Base-by-base conservation (phyloP, 805 yeast species). In the Kazachstania kunashirensis region DNA sequence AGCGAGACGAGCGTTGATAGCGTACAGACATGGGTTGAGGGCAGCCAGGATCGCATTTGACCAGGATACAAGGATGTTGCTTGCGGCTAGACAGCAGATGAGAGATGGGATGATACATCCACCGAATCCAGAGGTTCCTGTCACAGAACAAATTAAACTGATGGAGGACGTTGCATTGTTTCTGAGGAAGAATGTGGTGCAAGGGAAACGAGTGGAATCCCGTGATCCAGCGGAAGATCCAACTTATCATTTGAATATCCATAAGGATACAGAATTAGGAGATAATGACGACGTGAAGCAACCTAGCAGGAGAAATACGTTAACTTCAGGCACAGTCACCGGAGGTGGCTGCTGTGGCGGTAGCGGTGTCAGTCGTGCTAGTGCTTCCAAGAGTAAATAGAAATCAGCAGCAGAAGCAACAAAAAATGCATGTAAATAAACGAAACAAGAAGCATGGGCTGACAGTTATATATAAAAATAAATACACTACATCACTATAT, bases 181-280 rank as follows among this genome's bases (percentile, higher is more conserved):
- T 44, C 64, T 89, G 40, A 66, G 71, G 33, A 66, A 69, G 40
- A 89, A 89, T 57, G 67, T 89, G n/a, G 96, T 89, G 3, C 98
- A 89, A 61, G 97, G 94, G 42, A 69, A 62, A 47, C 57, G 51
- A 2, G 63, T 40, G 10, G 36, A 25, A 6, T 29, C 21, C 5
- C 8, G 8, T 29, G 20, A 29, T 19, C 39, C 24, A n/a, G 4
- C 33, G 7, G 34, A 24, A 1, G 45, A 48, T 27, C 46, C 52
- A 12, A 45, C 43, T 8, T 58, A 53, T 23, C 55, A 51, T 34
- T 66, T 89, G 49, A 79, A 79, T 46, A 77, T 89, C 47, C 96
- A 85, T 53, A 61, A 73, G 33, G 75, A 80, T 33, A 83, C 94
- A 0, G 97, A 89, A 59, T 65, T 89, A 36, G 97, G 96, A 14